phyloP scores from a whole-genome alignment of 257 asterid genomes.

The Ilex aquifolium region DNA sequence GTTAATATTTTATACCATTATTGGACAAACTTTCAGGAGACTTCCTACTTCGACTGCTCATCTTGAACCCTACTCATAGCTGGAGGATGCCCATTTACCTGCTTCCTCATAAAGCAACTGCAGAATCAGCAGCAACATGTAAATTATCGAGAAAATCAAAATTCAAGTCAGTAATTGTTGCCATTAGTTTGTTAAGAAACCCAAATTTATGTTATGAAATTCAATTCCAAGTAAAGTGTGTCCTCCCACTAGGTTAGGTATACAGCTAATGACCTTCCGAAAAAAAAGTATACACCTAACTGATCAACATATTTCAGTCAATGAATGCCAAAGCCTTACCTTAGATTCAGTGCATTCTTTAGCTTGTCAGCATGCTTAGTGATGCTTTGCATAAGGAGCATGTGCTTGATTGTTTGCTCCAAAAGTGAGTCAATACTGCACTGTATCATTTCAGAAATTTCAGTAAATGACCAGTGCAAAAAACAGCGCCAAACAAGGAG shows the following conservation, averaged over 20 bases:
- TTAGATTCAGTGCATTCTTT: constrained; percentile 61
- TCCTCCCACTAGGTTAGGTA: not conserved
- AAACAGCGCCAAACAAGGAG: constrained; percentile 6
- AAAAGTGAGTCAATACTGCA: constrained; percentile 97
- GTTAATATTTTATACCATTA: too few relatives aligned
- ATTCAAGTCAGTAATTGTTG: too few relatives aligned
- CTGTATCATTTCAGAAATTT: constrained; percentile 47
- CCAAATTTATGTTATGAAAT: too few relatives aligned
- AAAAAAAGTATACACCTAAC: too few relatives aligned
- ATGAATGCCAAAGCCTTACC: constrained; percentile 27
- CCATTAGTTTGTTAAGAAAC: too few relatives aligned
- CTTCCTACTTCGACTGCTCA: constrained; percentile 99
- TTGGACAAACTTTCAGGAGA: too few relatives aligned
- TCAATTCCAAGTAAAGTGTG: not conserved
- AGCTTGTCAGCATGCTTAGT: constrained; percentile 86
- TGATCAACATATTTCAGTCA: too few relatives aligned
- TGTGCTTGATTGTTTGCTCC: constrained; percentile 83
- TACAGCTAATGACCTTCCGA: not conserved
- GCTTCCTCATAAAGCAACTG: constrained; percentile 78
- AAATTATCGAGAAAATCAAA: not conserved
- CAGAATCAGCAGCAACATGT: constrained; percentile 17
- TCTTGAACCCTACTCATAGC: constrained; percentile 81
- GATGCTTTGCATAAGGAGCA: constrained; percentile 81
- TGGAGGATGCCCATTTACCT: constrained; percentile 48
- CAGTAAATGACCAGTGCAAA: constrained; percentile 21